These are phyloP conservation scores for Leccinellum luteum DNA, from an alignment of 768 basidiomycete species.

Conservation along the genomic window DNA sequence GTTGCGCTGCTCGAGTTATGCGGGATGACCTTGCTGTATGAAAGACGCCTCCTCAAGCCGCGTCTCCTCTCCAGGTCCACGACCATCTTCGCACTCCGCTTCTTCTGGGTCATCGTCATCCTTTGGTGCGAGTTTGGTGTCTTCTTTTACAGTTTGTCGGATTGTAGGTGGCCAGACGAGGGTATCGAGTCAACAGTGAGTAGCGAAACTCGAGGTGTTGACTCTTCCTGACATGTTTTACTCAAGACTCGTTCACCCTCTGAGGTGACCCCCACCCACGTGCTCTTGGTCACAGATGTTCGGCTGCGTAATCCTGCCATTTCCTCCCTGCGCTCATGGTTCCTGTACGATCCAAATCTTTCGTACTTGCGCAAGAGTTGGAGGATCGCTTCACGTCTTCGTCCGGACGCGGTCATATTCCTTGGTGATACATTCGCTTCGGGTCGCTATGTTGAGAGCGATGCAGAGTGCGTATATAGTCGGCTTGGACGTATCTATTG, in stretches of 20 bases:
- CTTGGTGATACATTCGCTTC: constrained; percentile 75
- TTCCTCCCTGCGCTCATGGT: constrained; percentile 36
- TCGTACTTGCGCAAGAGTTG: constrained; percentile 69
- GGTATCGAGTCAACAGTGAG: constrained; percentile 27
- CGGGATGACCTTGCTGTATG: constrained; percentile 27
- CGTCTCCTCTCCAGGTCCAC: constrained; percentile 29
- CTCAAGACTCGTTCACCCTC: constrained; percentile 12
- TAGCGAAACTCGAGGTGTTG: constrained; percentile 4
- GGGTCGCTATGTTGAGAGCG: constrained; percentile 51
- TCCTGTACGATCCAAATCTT: constrained; percentile 45
- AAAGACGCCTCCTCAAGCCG: constrained; percentile 26
- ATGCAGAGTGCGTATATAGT: constrained; percentile 50
- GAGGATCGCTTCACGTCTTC: constrained; percentile 56
- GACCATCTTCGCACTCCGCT: constrained; percentile 42
- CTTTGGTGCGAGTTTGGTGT: constrained; percentile 65
- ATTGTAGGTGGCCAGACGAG: constrained; percentile 60
- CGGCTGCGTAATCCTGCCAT: constrained; percentile 48
- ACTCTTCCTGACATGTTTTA: constrained; percentile 2
- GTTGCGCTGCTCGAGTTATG: constrained; percentile 18
- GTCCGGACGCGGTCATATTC: constrained; percentile 67
- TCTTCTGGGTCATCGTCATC: constrained; percentile 54
- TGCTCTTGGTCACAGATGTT: constrained; percentile 69
- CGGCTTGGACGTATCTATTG: neutral
- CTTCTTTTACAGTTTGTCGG: constrained; percentile 56
- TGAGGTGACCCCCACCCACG: constrained; percentile 42